Evolutionary conservation across 208 protist species (phyloP), one percentile per base, ranked within the genome.

Genomic region (Acanthamoeba healyi): DNA sequence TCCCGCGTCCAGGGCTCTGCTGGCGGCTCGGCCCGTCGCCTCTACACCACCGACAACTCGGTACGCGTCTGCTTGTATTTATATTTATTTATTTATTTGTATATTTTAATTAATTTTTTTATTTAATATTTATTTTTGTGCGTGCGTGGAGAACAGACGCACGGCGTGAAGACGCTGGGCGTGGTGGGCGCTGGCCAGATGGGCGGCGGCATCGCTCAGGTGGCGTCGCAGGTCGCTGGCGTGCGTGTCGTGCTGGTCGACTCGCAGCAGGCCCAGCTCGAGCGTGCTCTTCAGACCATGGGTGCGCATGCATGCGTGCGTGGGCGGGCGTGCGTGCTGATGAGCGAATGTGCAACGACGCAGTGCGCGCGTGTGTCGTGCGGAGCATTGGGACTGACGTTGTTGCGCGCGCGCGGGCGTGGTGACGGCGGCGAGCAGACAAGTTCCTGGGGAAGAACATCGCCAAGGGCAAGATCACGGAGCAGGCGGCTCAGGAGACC

Each of bases 201-300:
- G 97, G 97, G 97, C 61, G 58, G 51, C 22, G 97, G 97, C 93
- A 97, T 97, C 74, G 96, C 95, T 0, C 95, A 96, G 91, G 95
- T 96, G 58, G 91, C 92, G 6, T 38, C 94, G 26, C 92, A 96
- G 87, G 72, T 94, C 34, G 96, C 95, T 0, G 89, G 94, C 24
- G 38, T 77, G 32, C 70, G 95, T 6, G 96, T 97, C 9, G 63
- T 96, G 5, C 26, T 97, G 12, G 42, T 97, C 24, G 96, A 97
- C 93, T 34, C 63, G 19, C 91, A 51, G 34, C 49, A 92, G 63
- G 51, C 26, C n/a, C 34, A 72, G 26, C 70, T 97, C 36, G 84
- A 96, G 26, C 92, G 94, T 54, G 79, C 94, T 51, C 36, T 96
- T 38, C 91, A 67, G 54, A 42, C 54, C 77, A 96, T 97, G 19